These are phyloP conservation scores for Clitopilus hobsonii DNA, from an alignment of 768 basidiomycete genomes.

Conservation along the genomic window DNA sequence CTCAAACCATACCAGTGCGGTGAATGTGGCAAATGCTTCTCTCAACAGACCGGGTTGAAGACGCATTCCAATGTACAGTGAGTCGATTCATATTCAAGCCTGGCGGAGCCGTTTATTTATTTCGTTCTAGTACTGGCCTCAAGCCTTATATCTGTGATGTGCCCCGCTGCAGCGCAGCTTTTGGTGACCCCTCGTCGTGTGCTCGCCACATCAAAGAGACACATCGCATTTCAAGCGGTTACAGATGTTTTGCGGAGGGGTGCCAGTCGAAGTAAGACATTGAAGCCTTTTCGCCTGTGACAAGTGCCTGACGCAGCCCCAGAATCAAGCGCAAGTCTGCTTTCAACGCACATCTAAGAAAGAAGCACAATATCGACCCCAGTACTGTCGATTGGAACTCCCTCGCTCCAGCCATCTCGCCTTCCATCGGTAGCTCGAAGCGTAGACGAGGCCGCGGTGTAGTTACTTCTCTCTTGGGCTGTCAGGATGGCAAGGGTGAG, in stretches of 20 bases:
- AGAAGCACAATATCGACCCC: conserved; percentile 38
- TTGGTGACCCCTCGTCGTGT: conserved; percentile 69
- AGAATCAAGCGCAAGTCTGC: conserved; percentile 66
- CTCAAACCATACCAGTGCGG: conserved; percentile 45
- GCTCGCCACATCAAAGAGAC: conserved; percentile 61
- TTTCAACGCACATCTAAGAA: conserved; percentile 47
- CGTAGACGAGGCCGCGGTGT: conserved; percentile 3
- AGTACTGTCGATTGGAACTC: conserved; percentile 24
- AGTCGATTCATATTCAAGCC: conserved; percentile 16
- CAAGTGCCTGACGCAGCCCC: conserved; percentile 1
- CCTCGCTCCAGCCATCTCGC: conserved; percentile 22
- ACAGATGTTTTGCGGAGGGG: conserved; percentile 36
- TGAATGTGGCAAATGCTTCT: conserved; percentile 50
- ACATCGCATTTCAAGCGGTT: conserved; percentile 38
- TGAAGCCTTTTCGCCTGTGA: conserved; percentile 2
- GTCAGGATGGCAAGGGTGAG: not conserved
- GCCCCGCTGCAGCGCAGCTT: conserved; percentile 40
- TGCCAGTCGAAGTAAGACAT: conserved; percentile 45
- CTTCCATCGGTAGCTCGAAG: conserved; percentile 10
- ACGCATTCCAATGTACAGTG: conserved; percentile 69
- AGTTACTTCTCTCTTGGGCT: too few relatives aligned
- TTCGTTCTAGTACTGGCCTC: conserved; percentile 34
- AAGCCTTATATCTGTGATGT: conserved; percentile 52
- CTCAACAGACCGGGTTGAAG: conserved; percentile 55
- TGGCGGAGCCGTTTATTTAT: not conserved